phyloP scores from a whole-genome alignment of 2,329 filamentous ascomycete species.

The Pezicula radicicola region DNA sequence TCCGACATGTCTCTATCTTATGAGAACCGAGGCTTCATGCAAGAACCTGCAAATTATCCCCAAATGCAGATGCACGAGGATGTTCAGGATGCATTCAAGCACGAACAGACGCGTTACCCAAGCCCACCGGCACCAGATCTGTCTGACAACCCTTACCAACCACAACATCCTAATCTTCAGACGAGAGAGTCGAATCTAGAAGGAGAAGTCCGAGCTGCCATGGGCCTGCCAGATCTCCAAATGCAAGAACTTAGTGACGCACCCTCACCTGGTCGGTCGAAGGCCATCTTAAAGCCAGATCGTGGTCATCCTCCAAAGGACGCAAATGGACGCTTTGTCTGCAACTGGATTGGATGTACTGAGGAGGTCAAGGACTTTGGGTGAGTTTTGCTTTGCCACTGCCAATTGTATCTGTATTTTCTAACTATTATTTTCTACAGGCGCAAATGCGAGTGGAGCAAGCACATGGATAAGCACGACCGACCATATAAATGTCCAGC shows the following conservation, averaged over 20 bases:
- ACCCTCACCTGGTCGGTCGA: conserved; percentile 31
- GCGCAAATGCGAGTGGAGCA: conserved; percentile 49
- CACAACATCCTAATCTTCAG: conserved; percentile 11
- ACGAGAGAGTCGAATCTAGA: conserved; percentile 13
- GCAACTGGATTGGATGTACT: conserved; percentile 67
- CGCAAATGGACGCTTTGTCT: conserved; percentile 71
- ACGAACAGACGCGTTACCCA: conserved; percentile 26
- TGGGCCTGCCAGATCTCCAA: conserved; percentile 17
- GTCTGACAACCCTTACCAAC: conserved; percentile 24
- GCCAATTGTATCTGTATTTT: background rate
- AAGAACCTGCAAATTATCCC: conserved; percentile 15
- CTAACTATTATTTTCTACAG: conserved; percentile 18
- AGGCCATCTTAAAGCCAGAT: conserved; percentile 56
- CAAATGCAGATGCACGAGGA: conserved; percentile 23
- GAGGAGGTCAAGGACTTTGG: conserved; percentile 69
- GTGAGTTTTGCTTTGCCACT: conserved; percentile 52
- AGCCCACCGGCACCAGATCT: conserved; percentile 22
- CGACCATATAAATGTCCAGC: conserved; percentile 84
- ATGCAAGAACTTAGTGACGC: conserved; percentile 20
- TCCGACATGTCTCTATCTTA: conserved; percentile 23
- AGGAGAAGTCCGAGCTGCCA: conserved; percentile 10
- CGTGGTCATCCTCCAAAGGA: conserved; percentile 52
- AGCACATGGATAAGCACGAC: conserved; percentile 98
- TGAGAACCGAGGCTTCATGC: conserved; percentile 26
- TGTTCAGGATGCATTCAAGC: conserved; percentile 13